Conservation (phyloP, 345 rosid genomes). For the Brassica carinata region DNA sequence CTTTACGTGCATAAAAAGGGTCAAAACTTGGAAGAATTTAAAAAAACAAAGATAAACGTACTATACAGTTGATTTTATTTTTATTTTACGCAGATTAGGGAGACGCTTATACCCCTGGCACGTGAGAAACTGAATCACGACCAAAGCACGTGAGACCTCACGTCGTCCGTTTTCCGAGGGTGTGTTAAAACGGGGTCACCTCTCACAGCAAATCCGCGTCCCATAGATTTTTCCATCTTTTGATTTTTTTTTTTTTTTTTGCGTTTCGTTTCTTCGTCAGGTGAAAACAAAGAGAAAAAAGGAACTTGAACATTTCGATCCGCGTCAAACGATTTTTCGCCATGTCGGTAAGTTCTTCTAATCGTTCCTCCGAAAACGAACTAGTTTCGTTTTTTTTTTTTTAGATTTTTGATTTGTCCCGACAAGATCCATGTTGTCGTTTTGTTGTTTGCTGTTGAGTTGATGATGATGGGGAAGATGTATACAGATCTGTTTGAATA, state of each 20-base stretch:
- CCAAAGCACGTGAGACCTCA: conserved; percentile 37
- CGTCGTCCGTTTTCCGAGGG: conserved; percentile 30
- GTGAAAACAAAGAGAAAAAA: neutral
- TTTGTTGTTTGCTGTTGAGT: neutral
- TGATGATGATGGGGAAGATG: conserved; percentile 2
- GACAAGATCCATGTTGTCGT: neutral
- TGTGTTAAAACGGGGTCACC: conserved; percentile 3
- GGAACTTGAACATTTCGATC: neutral
- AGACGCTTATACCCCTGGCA: conserved; percentile 13
- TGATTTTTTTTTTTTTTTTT: neutral
- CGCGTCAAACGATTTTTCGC: conserved; percentile 13
- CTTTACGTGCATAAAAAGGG: conserved; percentile 23
- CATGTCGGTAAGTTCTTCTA: conserved; percentile 36
- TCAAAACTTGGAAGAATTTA: neutral
- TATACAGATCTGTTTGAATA: conserved; percentile 35
- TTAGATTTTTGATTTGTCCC: neutral
- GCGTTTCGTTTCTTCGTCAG: conserved; percentile 22
- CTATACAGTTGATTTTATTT: no score
- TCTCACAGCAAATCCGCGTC: conserved; percentile 31
- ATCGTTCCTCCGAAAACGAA: neutral
- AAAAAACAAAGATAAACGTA: no score
- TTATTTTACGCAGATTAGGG: no score
- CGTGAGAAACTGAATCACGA: conserved; percentile 27
- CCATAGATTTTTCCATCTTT: neutral
- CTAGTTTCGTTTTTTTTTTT: neutral